phyloP scores from a whole-genome alignment of 2,329 filamentous ascomycete genomes.

The Exophiala spinifera region DNA sequence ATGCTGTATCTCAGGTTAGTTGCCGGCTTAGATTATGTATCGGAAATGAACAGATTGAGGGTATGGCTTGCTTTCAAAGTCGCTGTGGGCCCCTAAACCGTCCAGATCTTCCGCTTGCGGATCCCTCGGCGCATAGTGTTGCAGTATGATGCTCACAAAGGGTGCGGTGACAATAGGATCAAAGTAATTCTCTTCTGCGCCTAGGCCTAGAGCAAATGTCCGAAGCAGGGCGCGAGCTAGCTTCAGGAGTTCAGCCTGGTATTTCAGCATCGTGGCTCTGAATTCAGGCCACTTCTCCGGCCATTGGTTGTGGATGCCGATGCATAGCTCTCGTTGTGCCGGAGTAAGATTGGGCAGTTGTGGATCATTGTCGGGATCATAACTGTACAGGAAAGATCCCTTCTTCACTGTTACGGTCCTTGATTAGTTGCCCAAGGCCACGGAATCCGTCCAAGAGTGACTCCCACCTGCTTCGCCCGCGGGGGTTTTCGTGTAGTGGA shows the following conservation, averaged over 20 bases:
- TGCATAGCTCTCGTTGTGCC: conserved; percentile 5
- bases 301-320: conserved; percentile 10
- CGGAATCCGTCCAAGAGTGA: not conserved
- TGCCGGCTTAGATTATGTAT: no score
- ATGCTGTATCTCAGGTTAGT: conserved; percentile 25
- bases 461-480: conserved; percentile 7
- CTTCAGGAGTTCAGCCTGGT: conserved; percentile 34
- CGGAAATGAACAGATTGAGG: conserved; percentile 44
- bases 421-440: not conserved
- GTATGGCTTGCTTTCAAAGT: conserved; percentile 47
- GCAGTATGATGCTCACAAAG: conserved; percentile 28
- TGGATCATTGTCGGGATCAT: conserved; percentile 16
- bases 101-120: conserved; percentile 20
- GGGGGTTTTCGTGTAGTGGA: conserved; percentile 10
- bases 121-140: conserved; percentile 31
- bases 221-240: conserved; percentile 52
- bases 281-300: conserved; percentile 22
- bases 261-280: conserved; percentile 9
- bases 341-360: not conserved
- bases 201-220: conserved; percentile 55
- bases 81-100: conserved; percentile 49
- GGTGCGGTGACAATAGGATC: conserved; percentile 43
- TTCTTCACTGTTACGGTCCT: conserved; percentile 9
- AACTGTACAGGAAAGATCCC: conserved; percentile 23
- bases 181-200: conserved; percentile 54